These are phyloP conservation scores for Aspergillus neotritici DNA, from an alignment of 2,329 filamentous ascomycete species.

Conservation along the genomic window DNA sequence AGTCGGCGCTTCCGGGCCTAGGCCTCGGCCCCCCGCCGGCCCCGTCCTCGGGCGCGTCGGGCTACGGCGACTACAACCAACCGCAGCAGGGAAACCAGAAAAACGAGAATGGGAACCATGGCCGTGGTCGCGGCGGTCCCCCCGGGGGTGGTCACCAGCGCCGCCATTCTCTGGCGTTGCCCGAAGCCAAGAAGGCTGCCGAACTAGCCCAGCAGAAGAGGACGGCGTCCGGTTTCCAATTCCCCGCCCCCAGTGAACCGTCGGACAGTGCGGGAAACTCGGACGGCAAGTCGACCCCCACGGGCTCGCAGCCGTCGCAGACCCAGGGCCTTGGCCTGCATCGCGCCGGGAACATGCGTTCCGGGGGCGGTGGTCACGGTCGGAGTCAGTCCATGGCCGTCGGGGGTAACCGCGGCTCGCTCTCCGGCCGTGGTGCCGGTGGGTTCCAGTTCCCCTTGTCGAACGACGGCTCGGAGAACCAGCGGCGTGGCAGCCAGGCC, in stretches of 20 bases:
- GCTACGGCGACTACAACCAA: slow-evolving; percentile 76
- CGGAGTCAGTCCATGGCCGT: slow-evolving; percentile 49
- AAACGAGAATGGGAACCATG: slow-evolving; percentile 62
- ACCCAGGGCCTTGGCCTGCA: slow-evolving; percentile 58
- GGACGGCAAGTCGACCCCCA: slow-evolving; percentile 40
- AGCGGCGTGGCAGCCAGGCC: slow-evolving; percentile 64
- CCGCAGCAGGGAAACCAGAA: slow-evolving; percentile 60
- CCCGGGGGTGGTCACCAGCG: slow-evolving; percentile 75
- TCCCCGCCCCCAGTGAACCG: slow-evolving; percentile 65
- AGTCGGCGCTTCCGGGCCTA: slow-evolving; percentile 91
- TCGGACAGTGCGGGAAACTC: slow-evolving; percentile 52
- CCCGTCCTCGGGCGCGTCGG: slow-evolving; percentile 80
- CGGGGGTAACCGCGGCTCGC: slow-evolving; percentile 60
- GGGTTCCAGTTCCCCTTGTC: slow-evolving; percentile 64
- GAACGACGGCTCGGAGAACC: slow-evolving; percentile 56
- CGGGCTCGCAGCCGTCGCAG: slow-evolving; percentile 50
- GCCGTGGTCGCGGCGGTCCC: slow-evolving; percentile 69
- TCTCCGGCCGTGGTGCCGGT: slow-evolving; percentile 59
- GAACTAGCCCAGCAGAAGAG: slow-evolving; percentile 95
- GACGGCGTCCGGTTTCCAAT: slow-evolving; percentile 90
- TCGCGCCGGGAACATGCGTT: slow-evolving; percentile 71
- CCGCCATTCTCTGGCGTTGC: slow-evolving; percentile 87
- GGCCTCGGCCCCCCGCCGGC: slow-evolving; percentile 86
- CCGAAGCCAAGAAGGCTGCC: slow-evolving; percentile 95
- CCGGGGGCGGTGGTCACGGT: slow-evolving; percentile 60